Evolutionary conservation across 805 yeast genomes (phyloP).

Genomic region (Tetrapisispora fleetii): DNA sequence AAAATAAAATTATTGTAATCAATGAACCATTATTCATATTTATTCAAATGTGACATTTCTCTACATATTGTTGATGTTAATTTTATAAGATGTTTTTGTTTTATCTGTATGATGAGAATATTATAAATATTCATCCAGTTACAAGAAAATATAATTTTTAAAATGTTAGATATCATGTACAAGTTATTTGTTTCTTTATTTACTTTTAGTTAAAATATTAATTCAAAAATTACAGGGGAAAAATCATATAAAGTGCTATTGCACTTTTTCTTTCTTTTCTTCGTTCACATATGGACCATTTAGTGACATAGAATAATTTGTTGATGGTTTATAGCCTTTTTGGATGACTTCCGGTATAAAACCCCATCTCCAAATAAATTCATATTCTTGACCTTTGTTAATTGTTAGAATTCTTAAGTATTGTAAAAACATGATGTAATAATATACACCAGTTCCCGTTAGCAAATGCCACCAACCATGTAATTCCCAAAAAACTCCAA

Average conservation of each 20-base stretch:
- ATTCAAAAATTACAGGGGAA: background rate
- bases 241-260: background rate
- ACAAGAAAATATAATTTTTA: too few species aligned
- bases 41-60: too few species aligned
- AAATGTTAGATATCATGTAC: background rate
- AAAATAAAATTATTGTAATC: too few species aligned
- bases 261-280: background rate
- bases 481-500: constrained; percentile 77
- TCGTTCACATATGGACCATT: constrained; percentile 9
- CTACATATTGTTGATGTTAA: background rate
- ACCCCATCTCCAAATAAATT: constrained; percentile 44
- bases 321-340: constrained; percentile 11
- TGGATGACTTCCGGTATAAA: constrained; percentile 40
- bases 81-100: background rate
- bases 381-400: constrained; percentile 39
- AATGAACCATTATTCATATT: too few species aligned
- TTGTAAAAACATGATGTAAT: constrained; percentile 71
- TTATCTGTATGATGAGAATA: background rate
- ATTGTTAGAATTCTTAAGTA: constrained; percentile 42
- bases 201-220: background rate
- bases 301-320: constrained; percentile 19
- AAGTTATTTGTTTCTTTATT: too few species aligned
- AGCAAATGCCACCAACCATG: constrained; percentile 97
- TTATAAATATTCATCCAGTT: background rate
- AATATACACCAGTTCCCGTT: constrained; percentile 81